Evolutionary conservation across 176 grass and related monocot genomes (phyloP), one percentile per base, ranked within the genome.

Genomic region (Metroxylon sagu): DNA sequence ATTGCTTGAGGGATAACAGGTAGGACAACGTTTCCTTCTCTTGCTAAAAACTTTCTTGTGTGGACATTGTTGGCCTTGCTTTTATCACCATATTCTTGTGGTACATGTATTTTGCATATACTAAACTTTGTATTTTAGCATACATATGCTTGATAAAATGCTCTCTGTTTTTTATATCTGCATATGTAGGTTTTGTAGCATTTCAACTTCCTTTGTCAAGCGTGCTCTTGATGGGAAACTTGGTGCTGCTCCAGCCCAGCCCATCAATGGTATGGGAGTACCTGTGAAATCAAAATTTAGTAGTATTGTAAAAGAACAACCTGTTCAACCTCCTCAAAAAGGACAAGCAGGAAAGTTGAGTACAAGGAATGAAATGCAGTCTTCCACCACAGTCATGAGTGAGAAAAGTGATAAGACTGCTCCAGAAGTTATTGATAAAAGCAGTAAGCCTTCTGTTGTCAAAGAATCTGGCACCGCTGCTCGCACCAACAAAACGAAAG

Each of bases 1-100:
- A 98, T 70, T 98, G 94, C 74, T 83, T 98, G 76, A 92, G 94
- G 77, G 94, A 98, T 54, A 98, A 93, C 61, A 92, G 94, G 94
- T 77, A 74, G 35, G 62, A 61, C 65, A 61, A 53, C 14, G 57
- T 62, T 50, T 55, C 59, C 52, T 8, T 18, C 17, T 49, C 54
- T 7, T 55, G 61, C 5, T 4, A 2, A 14, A 43, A 43, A 43
- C 8, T 43, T 14, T 43, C 8, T 43, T 43, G 3, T 43, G 12
- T 43, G 35, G 35, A 43, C 7, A 14, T 43, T 43, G 35, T 43
- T 43, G 14, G 8, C 10, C 35, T 43, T 43, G 35, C 8, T 43
- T 14, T 43, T 43, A 43, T 43, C 35, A 43, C 35, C 35, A 43
- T 43, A 3, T 43, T 43, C 10, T 43, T 43, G 35, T 43, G 35